A percentile compares a stretch with the other conserved stretches of the same genome.
These are phyloP conservation scores for Neonectria magnoliae DNA, from an alignment of 2,329 filamentous ascomycete genomes.

Conservation along the genomic window DNA sequence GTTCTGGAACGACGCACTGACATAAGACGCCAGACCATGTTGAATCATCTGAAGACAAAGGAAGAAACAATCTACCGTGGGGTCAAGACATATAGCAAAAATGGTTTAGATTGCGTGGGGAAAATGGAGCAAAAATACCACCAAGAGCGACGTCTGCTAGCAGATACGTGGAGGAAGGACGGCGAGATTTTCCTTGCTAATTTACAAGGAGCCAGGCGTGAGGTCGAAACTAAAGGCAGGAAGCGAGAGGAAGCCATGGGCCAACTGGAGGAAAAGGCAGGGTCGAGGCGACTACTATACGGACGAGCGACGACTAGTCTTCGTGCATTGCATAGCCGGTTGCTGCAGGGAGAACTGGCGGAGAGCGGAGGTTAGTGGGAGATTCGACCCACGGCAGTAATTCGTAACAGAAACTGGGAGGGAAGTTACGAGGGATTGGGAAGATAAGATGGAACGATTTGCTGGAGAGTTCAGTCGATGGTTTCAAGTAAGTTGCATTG, in stretches of 20 bases:
- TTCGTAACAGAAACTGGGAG: background rate
- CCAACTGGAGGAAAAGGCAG: slow-evolving; percentile 24
- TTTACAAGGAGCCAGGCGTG: slow-evolving; percentile 14
- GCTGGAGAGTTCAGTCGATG: background rate
- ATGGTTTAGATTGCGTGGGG: slow-evolving; percentile 32
- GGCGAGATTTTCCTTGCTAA: slow-evolving; percentile 27
- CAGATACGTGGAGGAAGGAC: slow-evolving; percentile 33
- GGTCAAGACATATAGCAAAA: slow-evolving; percentile 37
- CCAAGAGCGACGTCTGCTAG: slow-evolving; percentile 32
- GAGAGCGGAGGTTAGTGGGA: slow-evolving; percentile 5
- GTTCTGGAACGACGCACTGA: slow-evolving; percentile 20
- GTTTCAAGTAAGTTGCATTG: slow-evolving; percentile 14
- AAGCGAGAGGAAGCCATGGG: slow-evolving; percentile 11
- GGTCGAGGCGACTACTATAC: slow-evolving; percentile 30
- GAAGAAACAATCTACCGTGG: slow-evolving; percentile 33
- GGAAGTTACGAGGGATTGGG: background rate
- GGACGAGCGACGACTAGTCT: slow-evolving; percentile 32
- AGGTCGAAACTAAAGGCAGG: slow-evolving; percentile 20
- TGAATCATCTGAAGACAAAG: slow-evolving; percentile 36
- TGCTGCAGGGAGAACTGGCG: slow-evolving; percentile 21
- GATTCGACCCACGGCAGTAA: background rate
- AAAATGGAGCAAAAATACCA: slow-evolving; percentile 35
- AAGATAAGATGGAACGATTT: slow-evolving; percentile 2
- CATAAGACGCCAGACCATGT: slow-evolving; percentile 34
- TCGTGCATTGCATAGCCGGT: slow-evolving; percentile 32